phyloP scores from a whole-genome alignment of 2,329 filamentous ascomycete genomes.

The Pseudocercospora fuligena region DNA sequence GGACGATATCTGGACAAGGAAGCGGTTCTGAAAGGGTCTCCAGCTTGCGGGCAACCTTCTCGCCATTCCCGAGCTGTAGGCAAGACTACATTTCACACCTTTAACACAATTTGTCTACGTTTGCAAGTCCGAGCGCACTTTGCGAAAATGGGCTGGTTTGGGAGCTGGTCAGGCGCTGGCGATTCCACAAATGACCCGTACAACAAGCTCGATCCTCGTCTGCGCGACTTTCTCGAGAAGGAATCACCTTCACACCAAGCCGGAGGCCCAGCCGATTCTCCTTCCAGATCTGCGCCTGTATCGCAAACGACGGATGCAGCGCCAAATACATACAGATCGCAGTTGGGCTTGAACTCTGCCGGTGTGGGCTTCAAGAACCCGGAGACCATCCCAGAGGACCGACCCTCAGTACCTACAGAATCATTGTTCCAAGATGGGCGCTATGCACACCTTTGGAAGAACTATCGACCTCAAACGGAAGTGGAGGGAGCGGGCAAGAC shows the following conservation, averaged over 20 bases:
- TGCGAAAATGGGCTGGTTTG: constrained; percentile 66
- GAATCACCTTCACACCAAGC: constrained; percentile 76
- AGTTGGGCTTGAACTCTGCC: constrained; percentile 34
- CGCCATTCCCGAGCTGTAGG: not conserved
- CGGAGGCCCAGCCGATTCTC: constrained; percentile 23
- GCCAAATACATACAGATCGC: constrained; percentile 38
- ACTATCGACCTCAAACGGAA: constrained; percentile 74
- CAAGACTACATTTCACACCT: not conserved
- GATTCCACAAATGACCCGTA: constrained; percentile 66
- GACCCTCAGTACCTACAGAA: constrained; percentile 52
- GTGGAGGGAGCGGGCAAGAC: constrained; percentile 72
- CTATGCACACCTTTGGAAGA: constrained; percentile 90
- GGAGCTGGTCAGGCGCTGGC: constrained; percentile 49
- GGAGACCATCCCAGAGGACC: constrained; percentile 32
- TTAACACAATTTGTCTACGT: not conserved
- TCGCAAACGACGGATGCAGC: constrained; percentile 38
- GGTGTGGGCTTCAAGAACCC: constrained; percentile 30
- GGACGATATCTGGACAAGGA: not conserved
- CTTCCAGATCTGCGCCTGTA: constrained; percentile 4
- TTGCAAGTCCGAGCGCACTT: not conserved
- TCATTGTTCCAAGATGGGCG: constrained; percentile 71
- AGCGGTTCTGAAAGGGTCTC: not conserved
- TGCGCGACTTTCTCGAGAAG: constrained; percentile 82
- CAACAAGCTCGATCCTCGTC: constrained; percentile 76
- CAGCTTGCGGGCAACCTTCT: not conserved